These are phyloP conservation scores for Houttuynia cordata DNA, from an alignment of 164 flowering plant species.

Conservation along the genomic window DNA sequence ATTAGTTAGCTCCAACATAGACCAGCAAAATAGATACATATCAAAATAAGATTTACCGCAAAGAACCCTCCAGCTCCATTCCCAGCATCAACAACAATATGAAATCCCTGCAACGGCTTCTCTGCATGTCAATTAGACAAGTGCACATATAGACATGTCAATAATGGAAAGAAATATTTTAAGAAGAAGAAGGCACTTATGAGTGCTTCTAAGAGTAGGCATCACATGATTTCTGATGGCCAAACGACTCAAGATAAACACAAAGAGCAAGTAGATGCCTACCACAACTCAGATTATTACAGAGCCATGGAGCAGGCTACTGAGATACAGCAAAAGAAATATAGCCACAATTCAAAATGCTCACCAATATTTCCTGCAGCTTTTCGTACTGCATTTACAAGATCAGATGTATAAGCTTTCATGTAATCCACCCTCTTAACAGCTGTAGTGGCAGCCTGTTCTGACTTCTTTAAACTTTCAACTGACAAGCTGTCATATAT, in stretches of 20 bases:
- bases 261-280: no score
- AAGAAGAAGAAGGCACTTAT: no score
- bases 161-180: background rate
- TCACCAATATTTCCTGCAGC: slow-evolving; percentile 81
- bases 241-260: no score
- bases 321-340: background rate
- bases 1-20: background rate
- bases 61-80: slow-evolving; percentile 99
- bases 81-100: slow-evolving; percentile 95
- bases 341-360: background rate
- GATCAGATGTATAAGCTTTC: slow-evolving; percentile 69
- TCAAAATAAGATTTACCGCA: slow-evolving; percentile 41
- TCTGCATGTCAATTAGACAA: slow-evolving; percentile 30
- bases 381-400: slow-evolving; percentile 83
- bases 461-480: slow-evolving; percentile 28
- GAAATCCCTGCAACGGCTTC: slow-evolving; percentile 95
- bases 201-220: no score
- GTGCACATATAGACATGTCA: background rate
- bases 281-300: no score
- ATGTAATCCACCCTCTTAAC: slow-evolving; percentile 80
- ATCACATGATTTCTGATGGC: no score
- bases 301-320: background rate
- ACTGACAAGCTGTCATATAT: slow-evolving; percentile 37
- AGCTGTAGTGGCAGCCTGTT: slow-evolving; percentile 29
- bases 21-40: background rate